These are phyloP conservation scores for Coemansia sp. DNA, from an alignment of 192 early-diverging fungal species.

Conservation along the genomic window DNA sequence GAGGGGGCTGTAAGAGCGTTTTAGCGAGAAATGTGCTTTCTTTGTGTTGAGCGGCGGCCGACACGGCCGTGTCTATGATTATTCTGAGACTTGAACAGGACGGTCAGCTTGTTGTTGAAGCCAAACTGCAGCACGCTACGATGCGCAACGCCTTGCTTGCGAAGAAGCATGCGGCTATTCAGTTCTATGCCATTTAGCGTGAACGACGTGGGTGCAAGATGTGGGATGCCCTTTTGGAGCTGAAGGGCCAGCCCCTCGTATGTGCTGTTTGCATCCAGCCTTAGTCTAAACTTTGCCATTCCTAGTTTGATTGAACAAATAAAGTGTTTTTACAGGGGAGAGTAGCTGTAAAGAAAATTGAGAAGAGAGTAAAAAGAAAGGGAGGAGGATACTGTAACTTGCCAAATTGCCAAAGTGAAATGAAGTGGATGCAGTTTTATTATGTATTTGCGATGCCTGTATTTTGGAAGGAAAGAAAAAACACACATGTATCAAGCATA, in stretches of 20 bases:
- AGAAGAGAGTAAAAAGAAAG: background rate
- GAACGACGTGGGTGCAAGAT: background rate
- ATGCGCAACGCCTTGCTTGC: constrained; percentile 7
- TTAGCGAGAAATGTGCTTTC: background rate
- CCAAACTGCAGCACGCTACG: constrained; percentile 8
- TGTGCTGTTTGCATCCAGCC: constrained; percentile 2
- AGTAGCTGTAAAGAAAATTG: background rate
- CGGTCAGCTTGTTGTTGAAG: constrained; percentile 1
- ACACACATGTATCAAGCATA: no score
- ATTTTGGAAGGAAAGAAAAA: background rate
- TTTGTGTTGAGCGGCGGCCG: background rate
- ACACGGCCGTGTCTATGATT: background rate
- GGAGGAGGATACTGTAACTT: no score
- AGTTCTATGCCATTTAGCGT: constrained; percentile 1
- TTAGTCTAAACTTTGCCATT: constrained; percentile 10
- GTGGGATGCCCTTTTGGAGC: constrained; percentile 7
- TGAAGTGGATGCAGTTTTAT: no score
- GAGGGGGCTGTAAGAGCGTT: no score
- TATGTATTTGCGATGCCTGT: no score
- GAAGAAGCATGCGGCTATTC: constrained; percentile 7
- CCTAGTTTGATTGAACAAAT: background rate
- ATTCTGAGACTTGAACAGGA: background rate
- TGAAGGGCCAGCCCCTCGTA: constrained; percentile 7
- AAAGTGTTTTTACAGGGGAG: background rate
- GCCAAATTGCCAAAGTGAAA: no score